phyloP scores from a whole-genome alignment of 306 rosid genomes.

The Luffa acutangula region DNA sequence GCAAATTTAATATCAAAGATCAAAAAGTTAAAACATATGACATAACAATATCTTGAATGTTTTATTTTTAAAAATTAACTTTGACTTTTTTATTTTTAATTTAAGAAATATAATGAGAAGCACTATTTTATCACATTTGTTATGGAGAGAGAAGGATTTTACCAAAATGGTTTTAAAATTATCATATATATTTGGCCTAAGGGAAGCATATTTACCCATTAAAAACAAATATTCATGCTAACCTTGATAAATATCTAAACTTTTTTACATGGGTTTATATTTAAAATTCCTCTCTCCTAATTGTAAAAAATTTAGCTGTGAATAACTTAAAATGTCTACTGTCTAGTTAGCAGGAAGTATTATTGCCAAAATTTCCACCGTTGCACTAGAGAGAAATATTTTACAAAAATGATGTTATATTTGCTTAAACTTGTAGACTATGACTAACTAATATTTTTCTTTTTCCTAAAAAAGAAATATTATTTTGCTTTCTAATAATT shows the following conservation, averaged over 20 bases:
- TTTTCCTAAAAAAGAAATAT: neutral
- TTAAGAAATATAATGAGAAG: neutral
- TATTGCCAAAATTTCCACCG: neutral
- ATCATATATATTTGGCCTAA: neutral
- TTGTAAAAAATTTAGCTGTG: no score
- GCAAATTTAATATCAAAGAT: neutral
- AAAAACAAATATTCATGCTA: no score
- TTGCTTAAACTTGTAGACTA: neutral
- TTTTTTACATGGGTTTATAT: no score
- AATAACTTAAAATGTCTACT: no score
- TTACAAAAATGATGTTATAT: neutral
- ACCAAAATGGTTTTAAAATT: neutral
- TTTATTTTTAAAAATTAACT: neutral
- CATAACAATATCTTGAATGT: neutral
- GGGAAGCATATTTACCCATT: neutral
- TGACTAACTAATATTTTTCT: neutral
- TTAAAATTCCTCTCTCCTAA: no score
- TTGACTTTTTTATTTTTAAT: neutral
- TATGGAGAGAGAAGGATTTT: neutral
- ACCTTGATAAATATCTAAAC: no score
- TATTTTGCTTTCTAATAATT: neutral
- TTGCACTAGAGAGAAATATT: neutral
- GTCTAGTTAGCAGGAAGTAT: neutral
- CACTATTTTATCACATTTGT: neutral
- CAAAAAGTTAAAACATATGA: neutral